Evolutionary conservation across 2,329 filamentous ascomycete species (phyloP).

Genomic region (Penicillium crustosum): DNA sequence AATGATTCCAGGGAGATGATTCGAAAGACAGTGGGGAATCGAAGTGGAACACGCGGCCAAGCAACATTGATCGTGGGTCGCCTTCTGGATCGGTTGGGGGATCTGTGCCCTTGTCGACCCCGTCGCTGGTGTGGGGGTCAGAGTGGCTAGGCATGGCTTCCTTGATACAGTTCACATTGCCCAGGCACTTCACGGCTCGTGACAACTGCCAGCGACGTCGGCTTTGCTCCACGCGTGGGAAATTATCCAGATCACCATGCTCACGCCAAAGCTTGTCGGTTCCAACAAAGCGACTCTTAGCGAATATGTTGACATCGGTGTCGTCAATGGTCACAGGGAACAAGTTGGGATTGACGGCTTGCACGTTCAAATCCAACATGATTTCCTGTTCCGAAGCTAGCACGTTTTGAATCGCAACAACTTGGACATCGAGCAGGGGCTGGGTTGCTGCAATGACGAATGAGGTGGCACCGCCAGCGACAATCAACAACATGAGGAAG

Average conservation of each 20-base stretch:
- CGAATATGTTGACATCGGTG: conserved; percentile 89
- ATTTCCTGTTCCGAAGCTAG: conserved; percentile 91
- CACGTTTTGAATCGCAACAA: conserved; percentile 82
- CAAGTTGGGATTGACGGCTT: conserved; percentile 88
- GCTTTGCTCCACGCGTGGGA: conserved; percentile 37
- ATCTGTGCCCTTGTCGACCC: conserved; percentile 59
- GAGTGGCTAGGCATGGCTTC: conserved; percentile 17
- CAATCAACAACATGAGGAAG: conserved; percentile 74
- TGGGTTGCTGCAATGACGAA: conserved; percentile 92
- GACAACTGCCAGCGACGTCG: conserved; percentile 35
- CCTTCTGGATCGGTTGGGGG: conserved; percentile 57
- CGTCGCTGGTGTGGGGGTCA: conserved; percentile 26
- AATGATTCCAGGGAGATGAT: conserved; percentile 78
- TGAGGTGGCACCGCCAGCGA: conserved; percentile 80
- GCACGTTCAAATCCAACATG: conserved; percentile 87
- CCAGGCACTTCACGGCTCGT: conserved; percentile 29
- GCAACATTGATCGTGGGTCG: conserved; percentile 76
- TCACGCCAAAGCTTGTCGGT: conserved; percentile 48
- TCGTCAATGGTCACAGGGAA: conserved; percentile 82
- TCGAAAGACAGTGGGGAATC: conserved; percentile 88
- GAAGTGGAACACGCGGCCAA: conserved; percentile 85
- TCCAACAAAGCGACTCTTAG: conserved; percentile 88
- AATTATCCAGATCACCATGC: conserved; percentile 27
- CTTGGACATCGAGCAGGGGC: conserved; percentile 73
- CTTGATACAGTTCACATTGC: conserved; percentile 20